Evolutionary conservation across 495 filamentous ascomycete species (phyloP), one percentile per base, ranked within the genome.

Genomic region (Alectoria sarmentosa): DNA sequence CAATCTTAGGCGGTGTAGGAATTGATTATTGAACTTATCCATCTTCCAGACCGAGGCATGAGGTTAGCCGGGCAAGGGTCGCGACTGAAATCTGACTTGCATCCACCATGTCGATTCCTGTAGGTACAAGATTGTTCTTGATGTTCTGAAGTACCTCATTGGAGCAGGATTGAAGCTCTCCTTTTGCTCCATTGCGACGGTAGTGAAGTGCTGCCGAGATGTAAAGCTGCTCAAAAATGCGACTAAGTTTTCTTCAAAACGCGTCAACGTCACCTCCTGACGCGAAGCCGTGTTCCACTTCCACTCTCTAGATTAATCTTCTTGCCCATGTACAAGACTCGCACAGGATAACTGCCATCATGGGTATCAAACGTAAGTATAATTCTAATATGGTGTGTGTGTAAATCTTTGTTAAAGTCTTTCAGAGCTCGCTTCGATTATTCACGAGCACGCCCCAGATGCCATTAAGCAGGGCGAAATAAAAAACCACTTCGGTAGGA

Each of bases 401-500:
- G 39, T 15, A 9, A 34, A 38, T 0, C 30, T 39, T 19, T 61
- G 28, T 66, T 73, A 21, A 72, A 61, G 32, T 26, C 58, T 15
- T 64, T 7, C 69, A 87, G 86, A 88, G 56, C 87, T 97, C 38
- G 91, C 85, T 76, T 84, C 87, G 66, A 83, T 98, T 71, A 92
- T 98, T 77, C 86, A 88, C 63, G 94, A 98, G 66, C 88, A 97
- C 76, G 88, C 89, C 63, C 91, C 93, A 32, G 90, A 92, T 79
- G 89, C 94, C n/a, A 84, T 96, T 80, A 96, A 96, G 74, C 84
- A 88, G 64, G 91, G 94, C 60, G 95, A 98, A 67, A 98, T 98
- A 78, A 98, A 98, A 77, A 92, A 91, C 65, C 95, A 98, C 54
- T 98, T 98, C 70, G 94, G 94, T 67, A 87, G 94, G 69, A 98